Base-by-base conservation (phyloP, 208 protist species). In the Leishmania tropica region DNA sequence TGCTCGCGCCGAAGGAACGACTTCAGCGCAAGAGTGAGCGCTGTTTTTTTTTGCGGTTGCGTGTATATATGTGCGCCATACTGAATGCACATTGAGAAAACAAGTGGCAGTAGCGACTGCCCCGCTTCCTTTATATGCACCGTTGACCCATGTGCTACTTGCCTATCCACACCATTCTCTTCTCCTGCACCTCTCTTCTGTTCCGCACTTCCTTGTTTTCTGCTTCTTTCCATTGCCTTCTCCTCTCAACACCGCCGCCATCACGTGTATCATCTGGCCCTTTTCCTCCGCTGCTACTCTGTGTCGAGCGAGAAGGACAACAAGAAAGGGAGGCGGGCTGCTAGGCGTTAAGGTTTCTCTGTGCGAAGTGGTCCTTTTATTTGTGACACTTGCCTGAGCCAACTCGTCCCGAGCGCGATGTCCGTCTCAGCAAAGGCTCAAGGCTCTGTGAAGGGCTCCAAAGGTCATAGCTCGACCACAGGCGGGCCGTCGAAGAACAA, bases 111-210 rank as follows among this genome's bases (percentile, higher is more conserved):
- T 54, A 6, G 70, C 6, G 28, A 28, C 3, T 47, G 70, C 8
- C 1, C n/a, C 70, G 42, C 70, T 53, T 53, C 45, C 45, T 74
- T 5, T 11, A 24, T 7, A 53, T 54, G 70, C 24, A 51, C 24
- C 21, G 45, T 54, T 51, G 45, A 74, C 19, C 42, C 70, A n/a
- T 13, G 10, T 54, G 1, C 40, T 53, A 24, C 35, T n/a, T 21
- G 42, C 45, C 65, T 54, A 24, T 76, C 42, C 68, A 45, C 47
- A 45, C 28, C 51, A 35, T 24, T 24, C 17, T 15, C 79, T 71
- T 77, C 53, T 71, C 70, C 79, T 67, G 37, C 47, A 62, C 48
- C 17, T 40, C 76, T 77, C 40, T 47, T 83, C n/a, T 75, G 81
- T 60, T 3, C 31, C 21, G 40, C 31, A 19, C 35, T 62, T 31